These are phyloP conservation scores for Vitis hybrid DNA, from an alignment of 177 flowering plant genomes.

Conservation along the genomic window DNA sequence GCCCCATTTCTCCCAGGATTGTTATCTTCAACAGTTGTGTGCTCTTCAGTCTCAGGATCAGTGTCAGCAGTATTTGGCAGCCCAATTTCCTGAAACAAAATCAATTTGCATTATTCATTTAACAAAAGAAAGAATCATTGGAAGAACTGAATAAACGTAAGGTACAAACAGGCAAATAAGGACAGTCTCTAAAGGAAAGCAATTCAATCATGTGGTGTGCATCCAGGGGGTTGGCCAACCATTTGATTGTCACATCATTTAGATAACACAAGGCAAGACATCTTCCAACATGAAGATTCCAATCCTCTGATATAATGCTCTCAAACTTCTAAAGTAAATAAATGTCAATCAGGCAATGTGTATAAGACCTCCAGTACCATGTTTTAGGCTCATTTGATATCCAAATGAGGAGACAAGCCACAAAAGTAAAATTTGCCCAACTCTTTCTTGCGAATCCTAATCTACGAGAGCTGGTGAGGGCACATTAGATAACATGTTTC, in stretches of 20 bases:
- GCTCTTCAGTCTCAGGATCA: constrained; percentile 38
- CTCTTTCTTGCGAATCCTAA: no score
- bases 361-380: background rate
- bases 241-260: background rate
- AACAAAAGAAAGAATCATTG: constrained; percentile 6
- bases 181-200: background rate
- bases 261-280: background rate
- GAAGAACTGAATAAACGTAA: background rate
- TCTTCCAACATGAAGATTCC: background rate
- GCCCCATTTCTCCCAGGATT: constrained; percentile 61
- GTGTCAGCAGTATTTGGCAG: constrained; percentile 17
- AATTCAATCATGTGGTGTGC: background rate
- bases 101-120: constrained; percentile 7
- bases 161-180: no score
- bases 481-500: background rate
- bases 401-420: background rate
- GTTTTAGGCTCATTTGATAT: background rate
- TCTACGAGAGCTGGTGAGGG: no score
- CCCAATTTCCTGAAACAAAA: constrained; percentile 45
- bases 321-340: background rate
- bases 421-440: no score
- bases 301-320: background rate
- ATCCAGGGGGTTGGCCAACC: background rate
- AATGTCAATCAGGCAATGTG: background rate
- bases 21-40: constrained; percentile 29